These are phyloP conservation scores for Knufia petricola DNA, from an alignment of 2,329 filamentous ascomycete genomes.

Conservation along the genomic window DNA sequence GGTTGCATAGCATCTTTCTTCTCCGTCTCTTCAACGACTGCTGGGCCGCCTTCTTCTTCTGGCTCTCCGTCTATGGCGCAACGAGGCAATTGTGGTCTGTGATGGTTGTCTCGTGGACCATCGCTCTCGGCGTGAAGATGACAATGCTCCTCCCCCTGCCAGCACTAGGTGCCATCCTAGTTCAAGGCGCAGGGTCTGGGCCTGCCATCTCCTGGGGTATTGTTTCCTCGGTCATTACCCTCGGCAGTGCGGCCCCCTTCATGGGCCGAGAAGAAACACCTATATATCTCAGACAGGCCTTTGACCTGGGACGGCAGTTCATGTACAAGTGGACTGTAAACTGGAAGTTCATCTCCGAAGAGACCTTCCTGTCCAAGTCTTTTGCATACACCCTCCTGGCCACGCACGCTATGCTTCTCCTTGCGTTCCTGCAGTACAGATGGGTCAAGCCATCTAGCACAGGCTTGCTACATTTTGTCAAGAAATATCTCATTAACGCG, in stretches of 20 bases:
- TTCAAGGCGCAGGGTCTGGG: slow-evolving; percentile 60
- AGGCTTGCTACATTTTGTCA: slow-evolving; percentile 46
- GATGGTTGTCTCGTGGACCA: slow-evolving; percentile 63
- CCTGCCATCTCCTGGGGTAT: slow-evolving; percentile 58
- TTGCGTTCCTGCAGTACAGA: slow-evolving; percentile 53
- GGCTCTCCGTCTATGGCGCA: slow-evolving; percentile 67
- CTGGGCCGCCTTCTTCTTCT: slow-evolving; percentile 75
- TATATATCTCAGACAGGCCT: slow-evolving; percentile 66
- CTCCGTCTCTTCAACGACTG: slow-evolving; percentile 94
- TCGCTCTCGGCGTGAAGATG: slow-evolving; percentile 92
- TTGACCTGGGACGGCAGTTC: slow-evolving; percentile 84
- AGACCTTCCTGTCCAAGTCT: slow-evolving; percentile 59
- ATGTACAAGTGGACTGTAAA: slow-evolving; percentile 98
- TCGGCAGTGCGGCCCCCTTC: slow-evolving; percentile 33
- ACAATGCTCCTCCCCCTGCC: slow-evolving; percentile 73
- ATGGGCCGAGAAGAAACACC: slow-evolving; percentile 2
- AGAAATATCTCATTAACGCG: slow-evolving; percentile 36
- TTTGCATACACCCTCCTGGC: slow-evolving; percentile 61
- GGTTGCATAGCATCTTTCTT: slow-evolving; percentile 86
- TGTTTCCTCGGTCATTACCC: slow-evolving; percentile 69
- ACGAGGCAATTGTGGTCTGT: slow-evolving; percentile 65
- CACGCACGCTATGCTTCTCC: slow-evolving; percentile 56
- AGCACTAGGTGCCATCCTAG: slow-evolving; percentile 64
- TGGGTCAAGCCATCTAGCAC: slow-evolving; percentile 63
- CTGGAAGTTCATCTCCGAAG: slow-evolving; percentile 89